These are phyloP conservation scores for Colletotrichum somersetense DNA, from an alignment of 2,329 filamentous ascomycete species.

Conservation along the genomic window DNA sequence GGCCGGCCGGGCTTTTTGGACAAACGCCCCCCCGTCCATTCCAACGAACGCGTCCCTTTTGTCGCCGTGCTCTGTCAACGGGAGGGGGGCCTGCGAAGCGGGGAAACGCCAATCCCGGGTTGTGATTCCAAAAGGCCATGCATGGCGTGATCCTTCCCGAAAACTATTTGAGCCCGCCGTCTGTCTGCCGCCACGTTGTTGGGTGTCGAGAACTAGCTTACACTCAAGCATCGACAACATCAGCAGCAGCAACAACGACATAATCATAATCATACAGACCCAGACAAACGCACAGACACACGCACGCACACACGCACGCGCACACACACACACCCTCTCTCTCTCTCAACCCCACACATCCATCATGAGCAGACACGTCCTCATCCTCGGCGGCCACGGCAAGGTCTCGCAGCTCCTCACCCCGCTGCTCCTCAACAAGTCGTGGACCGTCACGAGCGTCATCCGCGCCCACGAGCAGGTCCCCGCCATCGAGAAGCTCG, in stretches of 20 bases:
- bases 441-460: slow-evolving; percentile 83
- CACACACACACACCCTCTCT: neutral
- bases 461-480: slow-evolving; percentile 80
- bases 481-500: slow-evolving; percentile 72
- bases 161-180: slow-evolving; percentile 8
- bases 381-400: slow-evolving; percentile 85
- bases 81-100: neutral
- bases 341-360: neutral
- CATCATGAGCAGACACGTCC: slow-evolving; percentile 63
- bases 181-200: neutral
- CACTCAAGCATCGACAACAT: neutral
- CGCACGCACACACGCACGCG: neutral
- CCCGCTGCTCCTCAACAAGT: slow-evolving; percentile 78
- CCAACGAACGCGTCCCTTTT: neutral
- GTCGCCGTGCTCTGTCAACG: too few species aligned
- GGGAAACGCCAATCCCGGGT: slow-evolving; percentile 8
- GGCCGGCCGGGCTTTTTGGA: neutral
- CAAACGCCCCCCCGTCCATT: neutral
- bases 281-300: neutral
- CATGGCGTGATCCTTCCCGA: neutral
- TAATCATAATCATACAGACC: neutral
- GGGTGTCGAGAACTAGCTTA: neutral
- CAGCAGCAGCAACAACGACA: neutral
- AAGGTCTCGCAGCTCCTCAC: slow-evolving; percentile 82
- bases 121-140: slow-evolving; percentile 11